Evolutionary conservation across 176 grass and related monocot genomes (phyloP), one percentile per base, ranked within the genome.

Genomic region (Bolboschoenus planiculmis): DNA sequence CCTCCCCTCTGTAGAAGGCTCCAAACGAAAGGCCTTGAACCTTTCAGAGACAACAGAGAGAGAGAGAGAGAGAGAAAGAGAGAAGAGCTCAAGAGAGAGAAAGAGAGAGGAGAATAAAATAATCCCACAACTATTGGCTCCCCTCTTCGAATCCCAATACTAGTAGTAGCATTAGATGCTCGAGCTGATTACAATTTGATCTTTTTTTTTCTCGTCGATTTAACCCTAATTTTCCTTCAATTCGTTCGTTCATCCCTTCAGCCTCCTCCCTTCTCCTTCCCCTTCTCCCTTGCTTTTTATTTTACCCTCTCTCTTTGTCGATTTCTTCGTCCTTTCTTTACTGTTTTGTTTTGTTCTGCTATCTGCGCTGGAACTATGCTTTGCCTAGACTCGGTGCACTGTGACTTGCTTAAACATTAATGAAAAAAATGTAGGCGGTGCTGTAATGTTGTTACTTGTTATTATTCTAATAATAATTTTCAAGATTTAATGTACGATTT

Each of bases 91-190:
- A n/a, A n/a, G 39, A 37, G 44, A 27, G 46, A 18, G 42, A 36
- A 26, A 54, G 48, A 55, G 50, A 54, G n/a, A 23, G 46, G 50
- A 62, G 31, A 70, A 67, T 67, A 72, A 80, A 80, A 80, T 70
- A 70, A 51, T 51, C 63, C 47, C 29, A 42, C 31, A 84, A 51
- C 66, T 72, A 84, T 35, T 0, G 29, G 61, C 37, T 57, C 83
- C 46, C 56, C 5, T 39, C 34, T 75, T 57, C 21, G 83, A 85
- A 78, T 78, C 83, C 10, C 67, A 77, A 77, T n/a, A 72, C 44
- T n/a, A n/a, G n/a, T n/a, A n/a, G n/a, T 43, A 70, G 81, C 81
- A 83, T 83, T 83, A 68, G 81, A 83, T 83, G 62, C 81, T 83
- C 48, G 7, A 11, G 15, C 30, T 55, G 18, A 36, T 55, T n/a